Conservation (phyloP, 2,329 filamentous ascomycete species). For the Rutstroemia sp. region DNA sequence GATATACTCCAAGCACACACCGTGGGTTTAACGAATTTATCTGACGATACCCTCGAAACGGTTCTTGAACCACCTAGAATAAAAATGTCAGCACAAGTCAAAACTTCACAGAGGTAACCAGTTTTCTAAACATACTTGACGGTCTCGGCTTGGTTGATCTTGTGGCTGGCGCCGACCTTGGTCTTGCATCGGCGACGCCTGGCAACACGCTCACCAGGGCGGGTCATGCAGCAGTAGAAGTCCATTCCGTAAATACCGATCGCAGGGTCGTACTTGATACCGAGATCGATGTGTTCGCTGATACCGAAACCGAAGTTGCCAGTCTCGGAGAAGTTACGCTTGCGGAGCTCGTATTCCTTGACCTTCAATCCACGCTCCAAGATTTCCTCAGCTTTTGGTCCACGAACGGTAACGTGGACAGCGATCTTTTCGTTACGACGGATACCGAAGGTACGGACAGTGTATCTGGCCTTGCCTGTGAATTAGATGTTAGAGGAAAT, state of each 20-base stretch:
- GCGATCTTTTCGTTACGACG: conserved; percentile 99
- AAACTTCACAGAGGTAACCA: not conserved
- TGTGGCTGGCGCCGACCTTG: conserved; percentile 80
- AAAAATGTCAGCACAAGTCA: not conserved
- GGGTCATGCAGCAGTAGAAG: conserved; percentile 99
- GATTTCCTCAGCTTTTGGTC: conserved; percentile 99
- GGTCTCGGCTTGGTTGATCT: conserved; percentile 90
- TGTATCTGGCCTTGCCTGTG: conserved; percentile 97
- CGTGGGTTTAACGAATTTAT: conserved; percentile 48
- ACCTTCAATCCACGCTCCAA: conserved; percentile 99
- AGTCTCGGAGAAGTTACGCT: conserved; percentile 99
- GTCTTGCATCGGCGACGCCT: conserved; percentile 87
- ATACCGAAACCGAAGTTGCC: conserved; percentile 99
- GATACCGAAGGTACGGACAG: conserved; percentile 99
- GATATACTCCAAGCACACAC: conserved; percentile 5
- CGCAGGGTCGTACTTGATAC: conserved; percentile 98
- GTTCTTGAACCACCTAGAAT: conserved; percentile 69
- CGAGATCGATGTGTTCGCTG: conserved; percentile 99
- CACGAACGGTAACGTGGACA: conserved; percentile 98
- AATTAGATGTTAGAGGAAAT: conserved; percentile 13
- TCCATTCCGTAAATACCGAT: conserved; percentile 99
- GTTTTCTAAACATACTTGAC: conserved; percentile 49
- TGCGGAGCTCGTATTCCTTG: conserved; percentile 99
- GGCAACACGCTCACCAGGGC: conserved; percentile 94
- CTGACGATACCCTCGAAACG: conserved; percentile 72